Base-by-base conservation (phyloP, 139 green algal species). In the Gonium pectorale region DNA sequence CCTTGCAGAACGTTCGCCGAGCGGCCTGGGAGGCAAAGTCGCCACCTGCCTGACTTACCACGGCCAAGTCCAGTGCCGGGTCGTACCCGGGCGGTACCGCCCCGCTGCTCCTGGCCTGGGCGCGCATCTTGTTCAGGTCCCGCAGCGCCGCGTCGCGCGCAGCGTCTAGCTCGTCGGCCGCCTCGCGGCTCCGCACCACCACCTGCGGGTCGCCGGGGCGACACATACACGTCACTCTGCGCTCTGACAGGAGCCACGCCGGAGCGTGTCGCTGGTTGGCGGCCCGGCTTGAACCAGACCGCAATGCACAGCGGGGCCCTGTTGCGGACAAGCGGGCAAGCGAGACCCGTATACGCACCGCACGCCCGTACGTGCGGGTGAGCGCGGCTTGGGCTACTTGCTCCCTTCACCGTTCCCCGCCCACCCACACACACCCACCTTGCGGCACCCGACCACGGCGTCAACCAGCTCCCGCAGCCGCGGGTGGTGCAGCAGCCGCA, bases 401-500 rank as follows among this genome's bases (percentile, higher is more conserved):
- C 21, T n/a, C 22, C 56, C 56, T 6, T 24, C 21, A 64, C 56
- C 15, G 29, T 64, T n/a, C 56, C 56, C 56, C 56, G 31, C 17
- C 5, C 62, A 40, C n/a, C 41, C 35, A 5, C 64, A 54, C 13
- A 2, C 4, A 3, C 64, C 3, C 19, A 71, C 64, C 64, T 71
- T 71, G 13, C 64, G 35, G 37, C 64, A 71, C 17, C 11, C 35
- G 3, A 71, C 35, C 13, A 49, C 64, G 5, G 64, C 64, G 37
- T 71, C 64, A 29, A 71, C n/a, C 13, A 71, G 64, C 8, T 71
- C 64, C 64, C 8, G 49, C 35, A 49, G 31, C 11, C 64, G 64
- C 35, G 64, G 64, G 64, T 71, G 64, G 13, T 51, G 64, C 64
- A 71, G 64, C 64, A 71, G 35, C 64, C 37, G 64, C 35, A 51